Base-by-base conservation (phyloP, 345 rosid genomes). In the Gossypium ekmanianum region DNA sequence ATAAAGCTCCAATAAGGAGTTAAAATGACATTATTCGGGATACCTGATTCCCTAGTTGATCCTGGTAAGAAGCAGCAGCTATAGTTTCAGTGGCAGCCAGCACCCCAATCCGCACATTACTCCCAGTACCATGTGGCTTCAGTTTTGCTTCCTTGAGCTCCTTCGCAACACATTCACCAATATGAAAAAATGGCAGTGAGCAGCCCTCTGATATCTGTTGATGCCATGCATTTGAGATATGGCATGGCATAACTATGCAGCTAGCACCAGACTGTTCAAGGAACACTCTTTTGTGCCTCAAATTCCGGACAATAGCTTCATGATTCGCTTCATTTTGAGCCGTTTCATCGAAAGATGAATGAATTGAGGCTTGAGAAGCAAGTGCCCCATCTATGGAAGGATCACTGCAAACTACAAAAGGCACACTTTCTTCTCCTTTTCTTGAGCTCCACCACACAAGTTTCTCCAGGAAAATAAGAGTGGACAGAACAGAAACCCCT, bases 231-330 rank as follows among this genome's bases (percentile, higher is more conserved):
- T 91, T 90, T 0, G 85, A 86, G 57, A 88, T 44, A 57, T 89
- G 87, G 77, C 97, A 91, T 1, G 92, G 97, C 84, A 88, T 80
- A 11, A 88, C 87, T 18, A 91, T 81, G 81, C 92, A 76, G 12
- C 85, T 64, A 67, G 87, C 94, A 20, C 94, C 94, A 24, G 87
- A 74, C 55, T 81, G 81, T 82, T 91, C 94, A 26, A 91, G 91
- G 72, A 85, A 84, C 11, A 14, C 65, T 78, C 91, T 83, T 73
- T 91, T 89, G 3, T 58, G 73, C 85, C 72, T 75, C 73, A 91
- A 77, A 51, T 86, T 91, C 83, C 81, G 81, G 43, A 85, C 58
- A 43, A 91, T 64, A 20, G 26, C 43, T 1, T 11, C 61, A 14
- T 55, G 48, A 54, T 76, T 61, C 6, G 26, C 58, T 39, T 66